Evolutionary conservation across 2,329 filamentous ascomycete genomes (phyloP).

Genomic region (Cytospora chrysosperma): DNA sequence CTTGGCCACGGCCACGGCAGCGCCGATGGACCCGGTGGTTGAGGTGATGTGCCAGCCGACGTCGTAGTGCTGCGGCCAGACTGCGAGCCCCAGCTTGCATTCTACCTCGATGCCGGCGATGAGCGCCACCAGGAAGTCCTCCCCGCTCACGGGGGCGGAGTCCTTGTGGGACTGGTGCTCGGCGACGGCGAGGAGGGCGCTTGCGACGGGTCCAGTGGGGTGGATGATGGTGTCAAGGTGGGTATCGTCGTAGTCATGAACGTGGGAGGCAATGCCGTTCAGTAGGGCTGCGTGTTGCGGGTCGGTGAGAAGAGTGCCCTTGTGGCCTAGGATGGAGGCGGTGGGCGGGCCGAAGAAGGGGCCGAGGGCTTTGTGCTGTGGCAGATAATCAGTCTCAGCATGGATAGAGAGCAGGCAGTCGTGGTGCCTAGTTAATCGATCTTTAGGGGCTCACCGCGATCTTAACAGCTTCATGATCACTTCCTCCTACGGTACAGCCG

Average conservation of each 20-base stretch:
- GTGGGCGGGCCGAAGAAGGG: constrained; percentile 34
- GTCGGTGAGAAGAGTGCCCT: constrained; percentile 36
- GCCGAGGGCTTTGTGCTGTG: constrained; percentile 16
- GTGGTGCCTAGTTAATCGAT: neutral
- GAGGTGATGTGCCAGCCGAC: constrained; percentile 57
- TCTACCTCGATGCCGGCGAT: constrained; percentile 52
- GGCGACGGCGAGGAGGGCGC: constrained; percentile 47
- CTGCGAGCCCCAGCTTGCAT: constrained; percentile 51
- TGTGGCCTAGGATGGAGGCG: constrained; percentile 35
- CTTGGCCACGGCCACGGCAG: constrained; percentile 51
- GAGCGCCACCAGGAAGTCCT: constrained; percentile 50
- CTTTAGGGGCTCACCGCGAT: constrained; percentile 30
- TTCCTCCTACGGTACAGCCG: constrained; percentile 52
- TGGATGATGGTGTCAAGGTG: constrained; percentile 57
- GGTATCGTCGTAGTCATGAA: constrained; percentile 58
- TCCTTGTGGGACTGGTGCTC: constrained; percentile 36
- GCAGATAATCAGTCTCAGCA: neutral
- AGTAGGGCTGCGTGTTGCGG: constrained; percentile 50
- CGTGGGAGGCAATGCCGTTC: constrained; percentile 55
- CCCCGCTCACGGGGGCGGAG: constrained; percentile 36
- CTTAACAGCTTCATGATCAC: constrained; percentile 43
- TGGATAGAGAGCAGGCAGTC: neutral
- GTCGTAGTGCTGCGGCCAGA: constrained; percentile 55
- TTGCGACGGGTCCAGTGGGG: constrained; percentile 50
- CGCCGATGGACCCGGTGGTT: constrained; percentile 51